A percentile compares a stretch with the other conserved stretches of the same genome.
Evolutionary conservation across 2,329 filamentous ascomycete genomes (phyloP).

Genomic region (Ophiosphaerella narmari): DNA sequence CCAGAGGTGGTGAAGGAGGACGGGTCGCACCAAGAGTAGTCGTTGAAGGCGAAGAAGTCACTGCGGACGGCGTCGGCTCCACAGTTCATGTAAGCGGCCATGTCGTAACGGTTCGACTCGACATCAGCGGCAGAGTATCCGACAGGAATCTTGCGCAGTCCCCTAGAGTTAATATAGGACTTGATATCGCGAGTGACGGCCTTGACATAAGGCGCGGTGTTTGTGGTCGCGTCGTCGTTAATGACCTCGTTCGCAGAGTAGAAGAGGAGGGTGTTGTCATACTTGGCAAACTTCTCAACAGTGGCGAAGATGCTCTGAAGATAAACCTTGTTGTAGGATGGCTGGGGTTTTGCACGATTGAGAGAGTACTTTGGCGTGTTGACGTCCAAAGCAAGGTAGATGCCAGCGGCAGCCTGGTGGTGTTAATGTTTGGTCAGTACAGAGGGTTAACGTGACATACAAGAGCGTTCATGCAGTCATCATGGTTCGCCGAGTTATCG

Average conservation of each 20-base stretch:
- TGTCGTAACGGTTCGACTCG: slow-evolving; percentile 80
- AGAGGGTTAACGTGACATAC: background rate
- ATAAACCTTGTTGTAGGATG: slow-evolving; percentile 86
- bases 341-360: slow-evolving; percentile 73
- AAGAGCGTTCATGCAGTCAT: slow-evolving; percentile 81
- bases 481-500: slow-evolving; percentile 82
- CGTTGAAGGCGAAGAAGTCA: slow-evolving; percentile 89
- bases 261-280: slow-evolving; percentile 84
- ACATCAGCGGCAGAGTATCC: slow-evolving; percentile 88
- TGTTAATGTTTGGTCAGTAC: background rate
- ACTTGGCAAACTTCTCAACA: slow-evolving; percentile 80
- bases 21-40: slow-evolving; percentile 84
- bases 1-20: slow-evolving; percentile 72
- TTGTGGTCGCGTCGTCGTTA: slow-evolving; percentile 65
- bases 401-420: slow-evolving; percentile 71
- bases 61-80: slow-evolving; percentile 80
- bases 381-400: slow-evolving; percentile 90
- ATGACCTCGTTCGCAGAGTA: slow-evolving; percentile 83
- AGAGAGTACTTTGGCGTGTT: slow-evolving; percentile 90
- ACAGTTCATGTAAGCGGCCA: slow-evolving; percentile 92
- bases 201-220: slow-evolving; percentile 70
- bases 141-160: slow-evolving; percentile 71
- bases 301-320: slow-evolving; percentile 87
- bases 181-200: slow-evolving; percentile 80
- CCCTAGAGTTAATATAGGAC: slow-evolving; percentile 75